Percentiles rank a stretch among this genome's conserved stretches.
Conservation (phyloP, 768 basidiomycete species). For the Boletus bicolor region DNA sequence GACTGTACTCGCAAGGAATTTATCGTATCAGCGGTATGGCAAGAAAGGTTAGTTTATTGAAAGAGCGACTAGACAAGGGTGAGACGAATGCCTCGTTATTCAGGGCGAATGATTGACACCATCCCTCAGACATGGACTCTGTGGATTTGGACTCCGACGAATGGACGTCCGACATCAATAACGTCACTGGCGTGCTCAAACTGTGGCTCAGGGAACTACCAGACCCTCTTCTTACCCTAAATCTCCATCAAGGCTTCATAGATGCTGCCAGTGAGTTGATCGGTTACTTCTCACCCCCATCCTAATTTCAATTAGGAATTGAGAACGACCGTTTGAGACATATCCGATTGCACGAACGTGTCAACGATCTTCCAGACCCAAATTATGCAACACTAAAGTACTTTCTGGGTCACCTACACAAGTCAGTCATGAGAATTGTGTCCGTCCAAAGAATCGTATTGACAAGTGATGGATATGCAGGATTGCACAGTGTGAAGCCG, state of each 20-base stretch:
- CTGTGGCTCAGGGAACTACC: conserved; percentile 96
- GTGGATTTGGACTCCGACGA: conserved; percentile 87
- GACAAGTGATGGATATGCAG: conserved; percentile 38
- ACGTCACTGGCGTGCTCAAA: conserved; percentile 91
- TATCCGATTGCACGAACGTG: conserved; percentile 93
- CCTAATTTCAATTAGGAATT: conserved; percentile 49
- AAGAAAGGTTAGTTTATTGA: conserved; percentile 79
- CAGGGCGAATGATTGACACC: conserved; percentile 21
- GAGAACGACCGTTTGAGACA: conserved; percentile 95
- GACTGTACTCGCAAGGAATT: conserved; percentile 80
- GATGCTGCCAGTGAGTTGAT: conserved; percentile 83
- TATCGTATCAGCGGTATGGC: conserved; percentile 92
- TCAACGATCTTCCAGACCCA: conserved; percentile 97
- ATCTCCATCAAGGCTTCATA: conserved; percentile 87
- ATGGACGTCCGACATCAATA: conserved; percentile 94
- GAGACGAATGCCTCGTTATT: conserved; percentile 7
- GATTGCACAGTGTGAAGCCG: conserved; percentile 67
- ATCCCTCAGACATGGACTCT: conserved; percentile 68
- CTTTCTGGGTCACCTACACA: conserved; percentile 90
- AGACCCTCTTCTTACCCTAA: conserved; percentile 83
- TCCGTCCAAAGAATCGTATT: conserved; percentile 2
- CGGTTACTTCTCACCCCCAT: background rate
- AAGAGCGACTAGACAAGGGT: conserved; percentile 86
- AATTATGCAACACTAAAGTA: conserved; percentile 97
- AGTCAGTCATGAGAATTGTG: conserved; percentile 43